A percentile compares a stretch with the other conserved stretches of the same genome.
Evolutionary conservation across 805 yeast genomes (phyloP).

Genomic region (Yarrowia divulgata): DNA sequence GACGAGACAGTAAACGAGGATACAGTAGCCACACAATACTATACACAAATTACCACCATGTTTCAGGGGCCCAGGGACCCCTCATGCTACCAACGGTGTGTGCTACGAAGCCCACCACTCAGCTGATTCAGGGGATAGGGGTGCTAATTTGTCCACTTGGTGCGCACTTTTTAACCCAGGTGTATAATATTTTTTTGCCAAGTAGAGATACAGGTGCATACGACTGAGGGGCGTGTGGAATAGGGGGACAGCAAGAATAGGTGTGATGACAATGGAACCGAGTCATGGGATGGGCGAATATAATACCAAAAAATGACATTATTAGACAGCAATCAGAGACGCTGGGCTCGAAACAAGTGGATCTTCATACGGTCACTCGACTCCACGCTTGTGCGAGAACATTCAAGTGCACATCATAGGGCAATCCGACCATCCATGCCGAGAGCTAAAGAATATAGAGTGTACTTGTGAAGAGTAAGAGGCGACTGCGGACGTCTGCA

Average conservation of each 20-base stretch:
- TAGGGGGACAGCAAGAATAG: slow-evolving; percentile 1
- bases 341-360: no score
- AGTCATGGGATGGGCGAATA: not conserved
- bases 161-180: not conserved
- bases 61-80: not conserved
- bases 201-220: slow-evolving; percentile 12
- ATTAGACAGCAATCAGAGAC: no score
- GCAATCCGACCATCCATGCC: slow-evolving; percentile 28
- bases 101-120: not conserved
- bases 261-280: not conserved
- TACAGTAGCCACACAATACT: no score
- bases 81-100: not conserved
- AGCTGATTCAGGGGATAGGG: slow-evolving; percentile 30
- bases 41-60: not conserved
- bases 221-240: slow-evolving; percentile 1
- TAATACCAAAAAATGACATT: not conserved
- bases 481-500: slow-evolving; percentile 5
- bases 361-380: no score
- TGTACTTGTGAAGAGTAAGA: no score
- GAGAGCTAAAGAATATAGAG: slow-evolving; percentile 10
- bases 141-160: not conserved
- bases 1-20: no score
- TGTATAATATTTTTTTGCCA: not conserved
- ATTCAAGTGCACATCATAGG: slow-evolving; percentile 6
- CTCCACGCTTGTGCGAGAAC: no score